A percentile compares a stretch with the other conserved stretches of the same genome.
phyloP scores from a whole-genome alignment of 164 flowering plant species.

The Vitis vinifera region ASM3070453v1 NC_081820.1:20505001-20505500 shows the following conservation, averaged over 20 bases:
- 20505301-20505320: background rate
- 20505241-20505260: background rate
- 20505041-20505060: constrained; percentile 80
- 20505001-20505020: background rate
- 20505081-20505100: constrained; percentile 74
- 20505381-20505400: constrained; percentile 77
- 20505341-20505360: background rate
- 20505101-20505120: constrained; percentile 76
- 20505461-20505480: constrained; percentile 85
- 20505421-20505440: constrained; percentile 90
- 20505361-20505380: constrained; percentile 84
- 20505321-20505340: background rate
- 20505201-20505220: background rate
- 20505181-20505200: constrained; percentile 74
- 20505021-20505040: background rate
- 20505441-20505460: constrained; percentile 91
- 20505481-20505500: constrained; percentile 69
- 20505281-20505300: background rate
- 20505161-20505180: constrained; percentile 96
- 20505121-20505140: constrained; percentile 68
- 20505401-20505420: constrained; percentile 72
- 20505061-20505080: constrained; percentile 82
- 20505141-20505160: constrained; percentile 85
- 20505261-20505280: background rate
- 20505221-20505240: background rate